Conservation (phyloP, 345 rosid species). For the Camelina laxa region DNA sequence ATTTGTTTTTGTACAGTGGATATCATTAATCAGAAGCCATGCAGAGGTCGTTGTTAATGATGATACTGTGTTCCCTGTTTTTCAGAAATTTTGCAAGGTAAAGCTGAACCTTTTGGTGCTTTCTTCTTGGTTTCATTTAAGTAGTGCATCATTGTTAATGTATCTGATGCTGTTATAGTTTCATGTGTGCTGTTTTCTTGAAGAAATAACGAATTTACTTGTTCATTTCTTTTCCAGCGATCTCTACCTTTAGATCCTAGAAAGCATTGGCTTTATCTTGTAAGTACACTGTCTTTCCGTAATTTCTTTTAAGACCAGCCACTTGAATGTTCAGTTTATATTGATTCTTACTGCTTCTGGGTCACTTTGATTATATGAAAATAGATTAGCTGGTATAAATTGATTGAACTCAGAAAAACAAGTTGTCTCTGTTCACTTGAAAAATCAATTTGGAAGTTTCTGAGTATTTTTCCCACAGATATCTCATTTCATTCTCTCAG, state of each 20-base stretch:
- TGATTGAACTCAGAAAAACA: not conserved
- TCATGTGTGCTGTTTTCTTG: not conserved
- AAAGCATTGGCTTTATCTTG: constrained; percentile 66
- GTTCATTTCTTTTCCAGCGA: constrained; percentile 54
- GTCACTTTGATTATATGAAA: not conserved
- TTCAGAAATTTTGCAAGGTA: constrained; percentile 87
- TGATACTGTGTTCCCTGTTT: constrained; percentile 64
- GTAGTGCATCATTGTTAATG: not conserved
- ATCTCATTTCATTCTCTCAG: constrained; percentile 1
- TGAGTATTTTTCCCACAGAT: not conserved
- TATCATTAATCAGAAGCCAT: constrained; percentile 72
- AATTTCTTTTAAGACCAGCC: not conserved
- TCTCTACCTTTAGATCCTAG: constrained; percentile 65
- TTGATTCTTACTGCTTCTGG: not conserved
- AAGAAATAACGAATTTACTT: not conserved
- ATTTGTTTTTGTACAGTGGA: constrained; percentile 61
- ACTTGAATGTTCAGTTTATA: not conserved
- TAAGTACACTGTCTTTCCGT: constrained; percentile 46
- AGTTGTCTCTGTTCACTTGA: not conserved
- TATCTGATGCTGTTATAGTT: not conserved
- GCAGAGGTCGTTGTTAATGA: constrained; percentile 78
- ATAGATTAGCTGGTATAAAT: not conserved
- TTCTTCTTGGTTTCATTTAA: not conserved
- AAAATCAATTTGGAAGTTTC: not conserved
- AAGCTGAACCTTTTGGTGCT: constrained; percentile 11